Evolutionary conservation across 1,139 yeast species (phyloP), one percentile per base, ranked within the genome.

Genomic region (Meyerozyma guilliermondii): DNA sequence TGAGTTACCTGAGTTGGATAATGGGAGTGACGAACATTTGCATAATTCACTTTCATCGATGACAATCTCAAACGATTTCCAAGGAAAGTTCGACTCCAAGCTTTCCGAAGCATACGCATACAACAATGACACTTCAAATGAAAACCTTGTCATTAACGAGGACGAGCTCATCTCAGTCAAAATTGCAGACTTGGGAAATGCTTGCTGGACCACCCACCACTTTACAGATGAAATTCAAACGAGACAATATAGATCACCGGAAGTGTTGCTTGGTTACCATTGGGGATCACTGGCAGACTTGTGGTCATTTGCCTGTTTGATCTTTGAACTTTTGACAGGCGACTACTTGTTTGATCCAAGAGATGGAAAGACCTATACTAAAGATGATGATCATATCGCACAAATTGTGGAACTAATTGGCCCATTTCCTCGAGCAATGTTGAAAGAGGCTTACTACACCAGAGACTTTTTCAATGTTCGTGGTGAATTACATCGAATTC

Each of bases 221-320:
- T 73, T 72, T 51, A 72, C 78, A 5, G 77, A 73, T 51, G 78
- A 71, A 50, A 73, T 73, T 42, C 78, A 73, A 56, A 73, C 78
- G 9, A 58, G 78, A 43, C 78, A 73, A 50, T 73, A 73, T 48
- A 56, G 78, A 29, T 62, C 74, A 1, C 78, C 78, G 1, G 78
- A 73, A 51, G 74, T 72, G 2, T 57, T 73, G 16, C 55, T 73
- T 43, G 77, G 78, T 5, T 69, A 70, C 49, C 75, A 71, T 46
- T 73, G 78, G 78, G 78, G 78, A 5, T 73, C 76, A 0, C 66
- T 71, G 39, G 65, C 75, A 20, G 78, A 73, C 52, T 56, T 73
- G 45, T 73, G 78, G 78, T 69, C 76, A 14, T 67, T 71, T 60
- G 76, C 74, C 3, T 70, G 76, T 46, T 58, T 73, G 39, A 60